phyloP scores from a whole-genome alignment of 257 asterid species.

The Henckelia pumila region DNA sequence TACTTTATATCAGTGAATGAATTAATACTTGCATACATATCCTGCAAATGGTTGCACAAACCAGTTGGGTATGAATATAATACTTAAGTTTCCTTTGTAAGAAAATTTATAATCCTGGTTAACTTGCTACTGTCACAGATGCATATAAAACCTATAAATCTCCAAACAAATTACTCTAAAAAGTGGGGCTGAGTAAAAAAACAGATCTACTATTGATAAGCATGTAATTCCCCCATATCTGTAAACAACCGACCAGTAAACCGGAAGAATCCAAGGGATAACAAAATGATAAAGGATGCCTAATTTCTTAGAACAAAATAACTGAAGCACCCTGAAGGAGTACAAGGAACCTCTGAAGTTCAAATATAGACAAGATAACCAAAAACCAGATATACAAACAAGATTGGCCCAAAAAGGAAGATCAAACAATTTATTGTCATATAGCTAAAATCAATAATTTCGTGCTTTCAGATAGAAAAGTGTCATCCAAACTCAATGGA shows the following conservation, averaged over 20 bases:
- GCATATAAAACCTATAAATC: background rate
- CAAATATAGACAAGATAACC: slow-evolving; percentile 11
- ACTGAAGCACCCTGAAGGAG: background rate
- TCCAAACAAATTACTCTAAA: background rate
- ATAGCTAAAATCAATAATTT: slow-evolving; percentile 15
- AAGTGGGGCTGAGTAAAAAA: background rate
- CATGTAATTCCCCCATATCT: too few relatives aligned
- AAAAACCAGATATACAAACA: slow-evolving; percentile 18
- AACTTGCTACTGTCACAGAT: background rate
- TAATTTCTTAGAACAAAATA: slow-evolving; percentile 15
- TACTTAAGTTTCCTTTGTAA: slow-evolving; percentile 4
- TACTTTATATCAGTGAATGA: too few relatives aligned
- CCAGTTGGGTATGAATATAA: background rate
- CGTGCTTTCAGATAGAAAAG: slow-evolving; percentile 20
- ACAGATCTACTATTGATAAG: too few relatives aligned
- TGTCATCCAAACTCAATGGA: slow-evolving; percentile 3
- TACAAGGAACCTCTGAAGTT: background rate
- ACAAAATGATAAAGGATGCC: background rate
- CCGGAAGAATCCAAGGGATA: slow-evolving; percentile 4
- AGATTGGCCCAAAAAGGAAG: slow-evolving; percentile 11
- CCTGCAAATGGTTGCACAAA: background rate
- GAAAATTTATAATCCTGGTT: background rate
- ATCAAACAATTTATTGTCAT: slow-evolving; percentile 11
- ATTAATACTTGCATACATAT: too few relatives aligned
- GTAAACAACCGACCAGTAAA: slow-evolving; percentile 2